Conservation (phyloP, 805 yeast species). For the Ogataea minuta region DNA sequence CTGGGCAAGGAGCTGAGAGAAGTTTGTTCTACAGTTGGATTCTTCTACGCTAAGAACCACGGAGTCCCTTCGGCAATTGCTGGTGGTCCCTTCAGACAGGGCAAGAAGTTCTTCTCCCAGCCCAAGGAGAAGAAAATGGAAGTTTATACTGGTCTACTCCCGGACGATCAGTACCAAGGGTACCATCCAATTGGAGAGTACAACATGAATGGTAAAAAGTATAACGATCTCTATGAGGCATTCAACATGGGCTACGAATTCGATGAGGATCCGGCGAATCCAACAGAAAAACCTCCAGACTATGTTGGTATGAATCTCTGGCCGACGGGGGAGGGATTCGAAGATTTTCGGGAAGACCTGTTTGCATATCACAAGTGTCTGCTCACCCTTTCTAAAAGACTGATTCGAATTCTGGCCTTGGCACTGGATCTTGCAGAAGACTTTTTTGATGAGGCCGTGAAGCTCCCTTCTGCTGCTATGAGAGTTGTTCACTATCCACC, state of each 20-base stretch:
- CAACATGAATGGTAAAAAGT: conserved; percentile 18
- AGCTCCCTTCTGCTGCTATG: conserved; percentile 28
- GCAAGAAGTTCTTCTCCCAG: conserved; percentile 16
- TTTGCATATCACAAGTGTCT: conserved; percentile 1
- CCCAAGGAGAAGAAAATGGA: conserved; percentile 29
- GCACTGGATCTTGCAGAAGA: conserved; percentile 26
- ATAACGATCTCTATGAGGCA: conserved; percentile 29
- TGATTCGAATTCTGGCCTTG: conserved; percentile 21
- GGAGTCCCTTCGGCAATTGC: conserved; percentile 18
- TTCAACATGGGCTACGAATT: conserved; percentile 22
- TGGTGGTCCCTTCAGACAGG: conserved; percentile 11
- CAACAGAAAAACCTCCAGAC: not conserved
- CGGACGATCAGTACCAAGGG: conserved; percentile 24
- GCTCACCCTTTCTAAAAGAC: not conserved
- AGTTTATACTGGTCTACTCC: conserved; percentile 26
- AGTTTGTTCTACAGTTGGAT: conserved; percentile 27
- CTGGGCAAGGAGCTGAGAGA: conserved; percentile 7
- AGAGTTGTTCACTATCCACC: conserved; percentile 33
- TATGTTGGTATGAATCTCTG: conserved; percentile 1
- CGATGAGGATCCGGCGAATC: conserved; percentile 1
- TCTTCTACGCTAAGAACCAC: conserved; percentile 28
- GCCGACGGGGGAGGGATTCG: conserved; percentile 1
- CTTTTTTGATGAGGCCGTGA: conserved; percentile 26
- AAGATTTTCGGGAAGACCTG: not conserved
- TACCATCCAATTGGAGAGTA: conserved; percentile 22